Percentiles rank a stretch among this genome's conserved stretches.
Conservation (phyloP, 306 rosid genomes). For the Cucurbita ficifolia region DNA sequence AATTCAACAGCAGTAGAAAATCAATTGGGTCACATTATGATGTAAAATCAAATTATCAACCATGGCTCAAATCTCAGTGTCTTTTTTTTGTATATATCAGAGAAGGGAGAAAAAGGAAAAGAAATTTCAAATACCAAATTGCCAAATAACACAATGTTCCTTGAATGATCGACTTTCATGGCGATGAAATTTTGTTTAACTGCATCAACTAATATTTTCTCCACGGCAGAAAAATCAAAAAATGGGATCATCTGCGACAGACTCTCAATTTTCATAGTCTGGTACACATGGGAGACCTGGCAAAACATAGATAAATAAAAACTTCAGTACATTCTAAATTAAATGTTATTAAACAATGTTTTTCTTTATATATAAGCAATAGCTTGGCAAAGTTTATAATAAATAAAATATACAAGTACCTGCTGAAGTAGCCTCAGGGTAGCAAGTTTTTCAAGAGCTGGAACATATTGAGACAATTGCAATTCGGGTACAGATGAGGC, state of each 20-base stretch:
- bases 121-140: slow-evolving; percentile 20
- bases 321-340: background rate
- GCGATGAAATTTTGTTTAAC: slow-evolving; percentile 74
- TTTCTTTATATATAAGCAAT: background rate
- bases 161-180: slow-evolving; percentile 84
- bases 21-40: background rate
- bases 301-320: background rate
- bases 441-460: slow-evolving; percentile 65
- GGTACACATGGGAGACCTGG: slow-evolving; percentile 83
- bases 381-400: background rate
- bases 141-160: slow-evolving; percentile 40
- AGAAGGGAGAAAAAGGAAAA: background rate
- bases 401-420: slow-evolving; percentile 24
- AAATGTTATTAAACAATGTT: background rate
- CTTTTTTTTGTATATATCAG: background rate
- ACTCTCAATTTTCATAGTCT: slow-evolving; percentile 66
- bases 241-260: slow-evolving; percentile 72
- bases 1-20: background rate
- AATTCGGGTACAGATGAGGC: slow-evolving; percentile 93
- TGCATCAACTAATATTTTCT: slow-evolving; percentile 90
- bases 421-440: slow-evolving; percentile 93
- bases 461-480: slow-evolving; percentile 66
- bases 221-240: slow-evolving; percentile 58
- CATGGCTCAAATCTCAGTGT: background rate
- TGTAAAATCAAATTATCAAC: background rate